Base-by-base conservation (phyloP, 192 early-diverging fungal genomes). In the Linnemannia schmuckeri region DNA sequence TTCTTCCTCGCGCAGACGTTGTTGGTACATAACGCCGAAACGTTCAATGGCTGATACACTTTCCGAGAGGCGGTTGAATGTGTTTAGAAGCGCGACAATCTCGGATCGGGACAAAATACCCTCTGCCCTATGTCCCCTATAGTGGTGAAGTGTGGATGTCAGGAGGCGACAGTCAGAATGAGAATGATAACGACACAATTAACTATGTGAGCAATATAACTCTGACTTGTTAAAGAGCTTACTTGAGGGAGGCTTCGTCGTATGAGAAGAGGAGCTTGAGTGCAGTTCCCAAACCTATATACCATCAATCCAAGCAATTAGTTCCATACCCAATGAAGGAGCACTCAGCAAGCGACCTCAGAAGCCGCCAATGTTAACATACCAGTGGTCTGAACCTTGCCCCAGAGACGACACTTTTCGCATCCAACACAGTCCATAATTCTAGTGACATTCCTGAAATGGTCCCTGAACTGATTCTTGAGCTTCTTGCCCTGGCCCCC, bases 391-490 rank as follows among this genome's bases (percentile, higher is more conserved):
- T 99, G 99, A 12, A 98, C 82, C 85, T 99, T 99, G 37, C 99
- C 99, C 99, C 99, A 99, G 44, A 99, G 89, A 55, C 97, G 88
- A 81, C 99, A 99, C 89, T 99, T 99, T 89, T 99, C 97, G 86
- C 99, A 99, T 1, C 95, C 97, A 35, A 99, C 97, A 87, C 99
- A 99, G 90, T 99, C 99, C 98, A 99, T 99, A 87, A 99, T 98
- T 33, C 94, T 88, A 18, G 98, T 96, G 27, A 99, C 95, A 83
- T 99, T 99, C 75, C 99, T 93, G 91, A 99, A 99, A 80, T 94
- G 94, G 38, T 94, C 91, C 85, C 97, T 94, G 88, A 99, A 97
- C 90, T 99, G 96, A 30, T 93, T 83, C 88, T 97, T 97, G 24
- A 99, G 91, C 49, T 88, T 74, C 61, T 91, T 95, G 49, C 47